Evolutionary conservation across 2,329 filamentous ascomycete genomes (phyloP).

Genomic region (Truncatella angustata): DNA sequence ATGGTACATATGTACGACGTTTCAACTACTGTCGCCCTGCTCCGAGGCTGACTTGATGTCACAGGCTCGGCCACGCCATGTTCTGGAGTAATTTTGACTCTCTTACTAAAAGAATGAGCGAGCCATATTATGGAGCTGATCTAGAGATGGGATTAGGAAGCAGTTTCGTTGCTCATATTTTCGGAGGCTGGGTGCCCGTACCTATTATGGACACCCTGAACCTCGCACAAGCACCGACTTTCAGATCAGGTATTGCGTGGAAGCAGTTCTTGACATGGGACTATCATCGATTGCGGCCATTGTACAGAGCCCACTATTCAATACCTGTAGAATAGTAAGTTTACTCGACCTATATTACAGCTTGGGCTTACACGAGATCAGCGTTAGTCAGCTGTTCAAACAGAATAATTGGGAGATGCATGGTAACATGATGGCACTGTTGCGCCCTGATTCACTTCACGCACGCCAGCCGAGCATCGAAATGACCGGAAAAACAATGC

Average conservation of each 20-base stretch:
- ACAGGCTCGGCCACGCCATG: slow-evolving; percentile 29
- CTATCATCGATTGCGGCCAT: slow-evolving; percentile 27
- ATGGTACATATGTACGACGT: slow-evolving; percentile 30
- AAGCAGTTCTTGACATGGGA: slow-evolving; percentile 30
- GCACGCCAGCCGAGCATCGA: neutral
- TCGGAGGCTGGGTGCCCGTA: slow-evolving; percentile 31
- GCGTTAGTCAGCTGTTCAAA: slow-evolving; percentile 24
- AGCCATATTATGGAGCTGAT: slow-evolving; percentile 33
- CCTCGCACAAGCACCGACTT: slow-evolving; percentile 17
- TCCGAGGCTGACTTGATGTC: neutral
- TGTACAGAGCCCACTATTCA: slow-evolving; percentile 30
- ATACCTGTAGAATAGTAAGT: slow-evolving; percentile 32
- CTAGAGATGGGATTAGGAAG: slow-evolving; percentile 35
- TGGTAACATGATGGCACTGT: neutral
- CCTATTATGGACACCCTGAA: slow-evolving; percentile 19
- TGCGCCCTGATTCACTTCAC: neutral
- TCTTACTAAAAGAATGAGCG: slow-evolving; percentile 22
- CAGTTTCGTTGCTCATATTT: slow-evolving; percentile 32
- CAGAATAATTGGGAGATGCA: slow-evolving; percentile 8
- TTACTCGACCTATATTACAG: slow-evolving; percentile 1
- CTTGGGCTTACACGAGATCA: slow-evolving; percentile 7
- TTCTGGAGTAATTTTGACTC: slow-evolving; percentile 32
- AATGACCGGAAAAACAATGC: neutral
- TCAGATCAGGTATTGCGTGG: slow-evolving; percentile 30
- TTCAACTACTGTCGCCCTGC: neutral